These are phyloP conservation scores for Polygonum aviculare DNA, from an alignment of 148 eudicot genomes.

Conservation along the genomic window DNA sequence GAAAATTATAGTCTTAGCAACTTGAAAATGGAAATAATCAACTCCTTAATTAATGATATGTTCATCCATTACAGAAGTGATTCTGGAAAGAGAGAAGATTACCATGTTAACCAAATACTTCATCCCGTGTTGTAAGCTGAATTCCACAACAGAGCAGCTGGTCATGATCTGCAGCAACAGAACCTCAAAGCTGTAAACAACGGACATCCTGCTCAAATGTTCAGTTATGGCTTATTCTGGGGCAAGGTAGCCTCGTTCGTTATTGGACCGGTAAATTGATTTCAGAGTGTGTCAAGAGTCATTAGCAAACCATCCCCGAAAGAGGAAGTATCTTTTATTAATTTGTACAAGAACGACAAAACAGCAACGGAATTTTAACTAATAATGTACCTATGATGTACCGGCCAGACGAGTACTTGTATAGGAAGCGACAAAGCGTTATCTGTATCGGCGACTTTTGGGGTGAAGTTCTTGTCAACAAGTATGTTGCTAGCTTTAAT, in stretches of 20 bases:
- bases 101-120: slow-evolving; percentile 61
- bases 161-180: slow-evolving; percentile 55
- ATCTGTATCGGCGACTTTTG: slow-evolving; percentile 47
- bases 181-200: slow-evolving; percentile 89
- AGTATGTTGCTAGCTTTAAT: slow-evolving; percentile 56
- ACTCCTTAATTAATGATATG: neutral
- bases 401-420: slow-evolving; percentile 71
- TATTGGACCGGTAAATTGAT: slow-evolving; percentile 6
- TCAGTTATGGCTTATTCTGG: slow-evolving; percentile 87
- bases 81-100: neutral
- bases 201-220: slow-evolving; percentile 72
- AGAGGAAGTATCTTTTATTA: neutral
- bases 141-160: slow-evolving; percentile 34
- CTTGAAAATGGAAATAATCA: neutral
- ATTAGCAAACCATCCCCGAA: neutral
- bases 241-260: slow-evolving; percentile 95
- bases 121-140: slow-evolving; percentile 36
- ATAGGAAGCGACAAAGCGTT: slow-evolving; percentile 29
- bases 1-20: neutral
- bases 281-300: neutral
- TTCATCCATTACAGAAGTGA: neutral
- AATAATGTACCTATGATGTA: slow-evolving; percentile 43
- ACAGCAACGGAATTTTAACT: neutral
- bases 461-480: slow-evolving; percentile 40
- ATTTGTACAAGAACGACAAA: neutral